A percentile compares a stretch with the other conserved stretches of the same genome.
Evolutionary conservation across 345 rosid species (phyloP).

Genomic region (Hibiscus tridactylites): DNA sequence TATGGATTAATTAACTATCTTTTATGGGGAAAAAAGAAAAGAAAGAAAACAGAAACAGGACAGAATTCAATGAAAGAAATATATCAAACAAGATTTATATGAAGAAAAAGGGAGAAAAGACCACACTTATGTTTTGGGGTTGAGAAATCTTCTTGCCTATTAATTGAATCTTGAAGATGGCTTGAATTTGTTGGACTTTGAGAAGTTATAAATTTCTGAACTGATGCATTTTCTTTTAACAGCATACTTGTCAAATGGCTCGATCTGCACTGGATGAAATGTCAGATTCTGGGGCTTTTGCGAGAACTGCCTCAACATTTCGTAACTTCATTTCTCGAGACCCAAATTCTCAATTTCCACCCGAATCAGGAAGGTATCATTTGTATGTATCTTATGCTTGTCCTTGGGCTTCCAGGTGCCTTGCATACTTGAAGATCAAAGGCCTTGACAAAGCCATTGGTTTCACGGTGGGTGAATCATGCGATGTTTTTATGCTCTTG

Average conservation of each 20-base stretch:
- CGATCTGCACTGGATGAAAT: slow-evolving; percentile 71
- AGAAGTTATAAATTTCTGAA: neutral
- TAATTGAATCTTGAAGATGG: neutral
- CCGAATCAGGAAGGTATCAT: slow-evolving; percentile 88
- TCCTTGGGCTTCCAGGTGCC: neutral
- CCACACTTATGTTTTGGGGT: slow-evolving; percentile 1
- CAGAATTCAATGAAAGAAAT: neutral
- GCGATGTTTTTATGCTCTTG: neutral
- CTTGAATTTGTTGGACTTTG: neutral
- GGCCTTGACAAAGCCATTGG: slow-evolving; percentile 72
- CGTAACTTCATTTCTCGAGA: slow-evolving; percentile 59
- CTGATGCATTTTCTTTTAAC: slow-evolving; percentile 5
- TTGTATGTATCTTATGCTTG: slow-evolving; percentile 38
- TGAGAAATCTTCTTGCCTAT: slow-evolving; percentile 1
- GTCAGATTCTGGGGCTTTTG: slow-evolving; percentile 67
- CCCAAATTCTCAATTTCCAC: slow-evolving; percentile 56
- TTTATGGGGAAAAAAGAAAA: neutral
- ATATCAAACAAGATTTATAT: neutral
- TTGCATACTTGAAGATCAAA: slow-evolving; percentile 67
- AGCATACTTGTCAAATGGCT: slow-evolving; percentile 48
- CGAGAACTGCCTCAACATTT: slow-evolving; percentile 73
- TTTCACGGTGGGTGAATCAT: slow-evolving; percentile 55
- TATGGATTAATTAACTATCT: neutral
- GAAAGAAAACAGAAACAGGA: neutral
- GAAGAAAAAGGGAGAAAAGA: neutral